Conservation (phyloP, 23 red algal genomes). For the Chondrus crispus region DNA sequence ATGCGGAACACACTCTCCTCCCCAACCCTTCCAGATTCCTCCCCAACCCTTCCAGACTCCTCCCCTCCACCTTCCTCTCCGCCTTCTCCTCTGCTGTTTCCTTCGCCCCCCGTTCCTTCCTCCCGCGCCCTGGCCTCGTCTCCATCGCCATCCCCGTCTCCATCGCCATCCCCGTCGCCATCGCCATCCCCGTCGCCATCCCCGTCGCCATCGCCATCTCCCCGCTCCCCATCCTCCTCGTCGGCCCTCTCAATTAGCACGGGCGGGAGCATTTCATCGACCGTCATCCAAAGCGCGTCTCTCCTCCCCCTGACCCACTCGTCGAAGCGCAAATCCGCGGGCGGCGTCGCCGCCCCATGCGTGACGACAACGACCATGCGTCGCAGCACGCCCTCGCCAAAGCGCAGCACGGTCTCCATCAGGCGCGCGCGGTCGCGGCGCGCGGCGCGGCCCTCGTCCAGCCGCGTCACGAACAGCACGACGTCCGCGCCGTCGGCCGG, state of each 20-base stretch:
- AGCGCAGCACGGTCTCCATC: not conserved
- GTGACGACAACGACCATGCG: constrained; percentile 35
- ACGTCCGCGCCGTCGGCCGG: not conserved
- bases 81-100: too few relatives aligned
- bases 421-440: not conserved
- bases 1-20: not conserved
- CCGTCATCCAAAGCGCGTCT: not conserved
- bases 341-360: constrained; percentile 21
- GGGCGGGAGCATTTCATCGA: constrained; percentile 1
- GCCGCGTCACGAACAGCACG: constrained; percentile 41
- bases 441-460: constrained; percentile 24
- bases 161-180: too few relatives aligned
- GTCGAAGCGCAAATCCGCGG: not conserved
- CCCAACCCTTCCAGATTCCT: not conserved
- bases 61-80: not conserved
- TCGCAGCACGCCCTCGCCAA: constrained; percentile 8
- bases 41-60: not conserved
- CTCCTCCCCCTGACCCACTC: constrained; percentile 28
- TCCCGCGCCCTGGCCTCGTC: too few relatives aligned
- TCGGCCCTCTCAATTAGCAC: not conserved
- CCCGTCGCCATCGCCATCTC: too few relatives aligned
- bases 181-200: too few relatives aligned
- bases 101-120: too few relatives aligned
- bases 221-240: too few relatives aligned
- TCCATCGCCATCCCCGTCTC: too few relatives aligned